Conservation (phyloP, 2,329 filamentous ascomycete genomes). For the Arthrobotrys musiformis region DNA sequence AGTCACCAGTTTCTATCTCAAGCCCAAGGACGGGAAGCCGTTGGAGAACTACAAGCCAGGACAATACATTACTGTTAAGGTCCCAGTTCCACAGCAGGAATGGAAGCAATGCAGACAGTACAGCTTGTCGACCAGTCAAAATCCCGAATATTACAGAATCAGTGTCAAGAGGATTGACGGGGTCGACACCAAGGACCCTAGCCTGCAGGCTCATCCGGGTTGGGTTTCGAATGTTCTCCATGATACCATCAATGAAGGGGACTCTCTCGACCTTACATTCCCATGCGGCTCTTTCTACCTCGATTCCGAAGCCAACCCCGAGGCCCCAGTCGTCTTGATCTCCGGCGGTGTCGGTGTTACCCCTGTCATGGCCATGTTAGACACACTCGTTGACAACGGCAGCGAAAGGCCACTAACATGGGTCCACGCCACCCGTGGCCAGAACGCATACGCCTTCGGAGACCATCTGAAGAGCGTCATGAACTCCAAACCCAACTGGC, state of each 20-base stretch:
- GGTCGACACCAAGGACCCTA: conserved; percentile 61
- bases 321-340: conserved; percentile 72
- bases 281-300: conserved; percentile 72
- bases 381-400: conserved; percentile 64
- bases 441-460: conserved; percentile 69
- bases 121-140: conserved; percentile 71
- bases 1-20: conserved; percentile 77
- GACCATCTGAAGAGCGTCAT: conserved; percentile 65
- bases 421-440: conserved; percentile 71
- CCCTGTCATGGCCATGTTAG: conserved; percentile 74
- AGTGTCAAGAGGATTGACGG: conserved; percentile 74
- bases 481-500: conserved; percentile 66
- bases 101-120: conserved; percentile 79
- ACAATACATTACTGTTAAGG: conserved; percentile 76
- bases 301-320: conserved; percentile 64
- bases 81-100: conserved; percentile 72
- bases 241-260: conserved; percentile 66
- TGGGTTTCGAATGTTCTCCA: conserved; percentile 69
- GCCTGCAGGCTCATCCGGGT: conserved; percentile 63
- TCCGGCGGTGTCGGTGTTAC: conserved; percentile 77
- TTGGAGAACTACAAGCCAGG: conserved; percentile 75
- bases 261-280: conserved; percentile 69
- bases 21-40: conserved; percentile 70
- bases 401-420: conserved; percentile 69
- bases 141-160: conserved; percentile 74